Base-by-base conservation (phyloP, 768 basidiomycete species). In the Pleurotus salmoneostramineus region DNA sequence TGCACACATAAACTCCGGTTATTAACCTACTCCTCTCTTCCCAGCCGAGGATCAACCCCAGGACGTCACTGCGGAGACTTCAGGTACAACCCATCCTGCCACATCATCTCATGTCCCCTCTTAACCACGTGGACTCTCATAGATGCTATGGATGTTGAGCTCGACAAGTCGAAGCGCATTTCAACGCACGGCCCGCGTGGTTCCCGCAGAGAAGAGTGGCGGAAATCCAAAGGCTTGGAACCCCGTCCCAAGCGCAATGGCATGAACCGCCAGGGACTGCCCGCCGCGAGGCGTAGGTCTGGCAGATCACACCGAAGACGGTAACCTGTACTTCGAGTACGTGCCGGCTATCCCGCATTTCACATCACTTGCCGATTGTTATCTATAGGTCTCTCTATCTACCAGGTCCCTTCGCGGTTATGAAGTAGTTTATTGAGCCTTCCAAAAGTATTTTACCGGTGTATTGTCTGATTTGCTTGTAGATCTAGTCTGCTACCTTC, bases 101-200 rank as follows among this genome's bases (percentile, higher is more conserved):
- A 27, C 27, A 34, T 49, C 15, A 11, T 34, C 10, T 6, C 33
- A 21, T 14, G 14, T n/a, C 7, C 45, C 61, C 17, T 62, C 40
- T 60, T 63, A 63, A 62, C 63, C 54, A 49, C 8, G 58, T 17
- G n/a, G 43, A 58, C 47, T 51, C 33, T 45, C 58, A 50, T 62
- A 79, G 85, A 82, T 60, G 70, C 73, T 3, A 88, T 87, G 84
- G 73, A 75, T 54, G 65, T 86, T 43, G 87, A 91, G n/a, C 56
- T 69, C 27, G 70, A 70, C 47, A 62, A 64, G 58, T 52, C 72
- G 3, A 68, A 68, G 50, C 69, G 67, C 17, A 77, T 94, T 61
- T 94, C 93, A 6, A 95, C 93, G 2, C 91, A 94, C 64, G 93
- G 93, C 10, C 81, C 87, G 2, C 83, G 92, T 34, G 76, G 79